phyloP scores from a whole-genome alignment of 768 basidiomycete genomes.

The Suillus ampliporus region DNA sequence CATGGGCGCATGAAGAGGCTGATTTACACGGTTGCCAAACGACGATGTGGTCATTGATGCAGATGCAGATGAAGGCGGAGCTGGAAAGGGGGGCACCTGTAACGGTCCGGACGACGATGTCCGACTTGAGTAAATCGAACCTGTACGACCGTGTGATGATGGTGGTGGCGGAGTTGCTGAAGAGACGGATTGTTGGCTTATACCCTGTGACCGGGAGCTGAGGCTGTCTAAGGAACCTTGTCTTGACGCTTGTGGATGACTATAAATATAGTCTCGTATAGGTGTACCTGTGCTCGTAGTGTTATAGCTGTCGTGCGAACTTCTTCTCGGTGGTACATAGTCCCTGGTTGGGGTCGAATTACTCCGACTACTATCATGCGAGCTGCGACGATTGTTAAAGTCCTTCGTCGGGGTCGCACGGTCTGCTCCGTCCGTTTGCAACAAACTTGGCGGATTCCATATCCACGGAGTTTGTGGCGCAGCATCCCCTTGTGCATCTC shows the following conservation, averaged over 20 bases:
- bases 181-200: slow-evolving; percentile 5
- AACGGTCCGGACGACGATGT: slow-evolving; percentile 23
- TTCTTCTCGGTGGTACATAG: slow-evolving; percentile 27
- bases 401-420: slow-evolving; percentile 15
- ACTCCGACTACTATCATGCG: slow-evolving; percentile 28
- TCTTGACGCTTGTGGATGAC: slow-evolving; percentile 4
- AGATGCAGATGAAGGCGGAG: slow-evolving; percentile 26
- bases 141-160: slow-evolving; percentile 3
- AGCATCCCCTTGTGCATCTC: slow-evolving; percentile 41
- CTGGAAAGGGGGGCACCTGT: slow-evolving; percentile 33
- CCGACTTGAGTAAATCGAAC: slow-evolving; percentile 31
- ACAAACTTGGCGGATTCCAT: slow-evolving; percentile 63
- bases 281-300: slow-evolving; percentile 19
- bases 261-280: slow-evolving; percentile 32
- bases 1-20: slow-evolving; percentile 3
- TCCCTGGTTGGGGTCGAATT: slow-evolving; percentile 37
- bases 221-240: slow-evolving; percentile 15
- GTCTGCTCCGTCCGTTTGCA: slow-evolving; percentile 34
- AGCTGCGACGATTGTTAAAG: slow-evolving; percentile 19
- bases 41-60: slow-evolving; percentile 7
- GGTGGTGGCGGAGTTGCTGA: slow-evolving; percentile 5
- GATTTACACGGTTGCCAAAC: slow-evolving; percentile 22
- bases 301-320: slow-evolving; percentile 25
- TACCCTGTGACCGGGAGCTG: slow-evolving; percentile 3
- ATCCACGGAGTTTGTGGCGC: slow-evolving; percentile 71